These are phyloP conservation scores for Aspergillus nanangensis DNA, from an alignment of 495 filamentous ascomycete species.

Conservation along the genomic window DNA sequence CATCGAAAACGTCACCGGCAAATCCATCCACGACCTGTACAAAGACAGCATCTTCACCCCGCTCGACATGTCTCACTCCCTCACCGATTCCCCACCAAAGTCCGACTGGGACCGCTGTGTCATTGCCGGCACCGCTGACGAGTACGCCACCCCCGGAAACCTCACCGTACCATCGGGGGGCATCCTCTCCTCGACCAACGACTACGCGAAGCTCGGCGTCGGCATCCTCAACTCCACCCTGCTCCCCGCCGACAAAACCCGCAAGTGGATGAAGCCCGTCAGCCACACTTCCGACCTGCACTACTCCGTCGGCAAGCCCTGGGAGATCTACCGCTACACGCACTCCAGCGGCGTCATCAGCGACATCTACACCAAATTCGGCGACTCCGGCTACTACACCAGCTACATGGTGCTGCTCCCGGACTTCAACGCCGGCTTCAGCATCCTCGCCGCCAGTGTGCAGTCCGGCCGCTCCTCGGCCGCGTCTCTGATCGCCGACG, in stretches of 20 bases:
- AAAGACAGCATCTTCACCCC: slow-evolving; percentile 39
- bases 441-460: slow-evolving; percentile 20
- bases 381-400: slow-evolving; percentile 35
- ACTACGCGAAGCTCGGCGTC: slow-evolving; percentile 31
- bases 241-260: slow-evolving; percentile 31
- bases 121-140: slow-evolving; percentile 19
- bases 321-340: slow-evolving; percentile 39
- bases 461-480: neutral
- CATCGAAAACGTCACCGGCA: slow-evolving; percentile 49
- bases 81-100: slow-evolving; percentile 30
- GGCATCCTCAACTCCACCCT: slow-evolving; percentile 46
- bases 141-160: slow-evolving; percentile 29
- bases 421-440: slow-evolving; percentile 38
- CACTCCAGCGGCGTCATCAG: slow-evolving; percentile 22
- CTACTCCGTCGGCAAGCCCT: slow-evolving; percentile 41
- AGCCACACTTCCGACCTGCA: slow-evolving; percentile 43
- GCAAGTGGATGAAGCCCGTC: slow-evolving; percentile 43
- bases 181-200: slow-evolving; percentile 26
- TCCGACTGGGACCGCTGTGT: slow-evolving; percentile 9
- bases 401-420: slow-evolving; percentile 30
- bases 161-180: slow-evolving; percentile 26
- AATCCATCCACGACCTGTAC: slow-evolving; percentile 38
- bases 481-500: slow-evolving; percentile 4
- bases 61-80: slow-evolving; percentile 37
- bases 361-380: slow-evolving; percentile 42